Evolutionary conservation across 2,329 filamentous ascomycete species (phyloP).

Genomic region (Orbilia blumenaviensis): DNA sequence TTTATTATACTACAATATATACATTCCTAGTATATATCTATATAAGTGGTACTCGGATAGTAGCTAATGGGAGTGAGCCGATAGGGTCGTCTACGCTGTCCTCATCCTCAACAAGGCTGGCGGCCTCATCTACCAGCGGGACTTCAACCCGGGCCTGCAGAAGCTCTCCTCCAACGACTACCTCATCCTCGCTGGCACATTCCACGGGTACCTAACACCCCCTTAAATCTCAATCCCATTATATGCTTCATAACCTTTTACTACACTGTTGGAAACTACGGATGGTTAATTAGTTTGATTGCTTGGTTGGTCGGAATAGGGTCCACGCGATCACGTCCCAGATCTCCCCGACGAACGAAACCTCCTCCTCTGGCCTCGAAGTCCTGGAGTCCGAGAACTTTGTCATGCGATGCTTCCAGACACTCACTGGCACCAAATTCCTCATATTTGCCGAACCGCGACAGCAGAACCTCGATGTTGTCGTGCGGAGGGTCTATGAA

Average conservation of each 20-base stretch:
- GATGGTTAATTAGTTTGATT: neutral
- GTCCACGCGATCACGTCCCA: slow-evolving; percentile 75
- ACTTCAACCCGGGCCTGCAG: slow-evolving; percentile 85
- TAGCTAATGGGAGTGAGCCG: neutral
- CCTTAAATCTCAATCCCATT: slow-evolving; percentile 56
- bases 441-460: slow-evolving; percentile 90
- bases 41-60: too few relatives aligned
- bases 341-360: slow-evolving; percentile 56
- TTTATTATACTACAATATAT: too few relatives aligned
- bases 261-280: too few relatives aligned
- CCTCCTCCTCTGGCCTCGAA: slow-evolving; percentile 79
- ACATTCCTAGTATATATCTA: neutral
- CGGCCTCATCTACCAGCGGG: slow-evolving; percentile 93
- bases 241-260: too few relatives aligned
- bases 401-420: slow-evolving; percentile 94
- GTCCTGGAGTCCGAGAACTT: slow-evolving; percentile 94
- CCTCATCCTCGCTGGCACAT: slow-evolving; percentile 93
- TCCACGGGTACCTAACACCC: slow-evolving; percentile 76
- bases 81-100: slow-evolving; percentile 91
- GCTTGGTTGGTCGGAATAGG: neutral
- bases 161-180: slow-evolving; percentile 95
- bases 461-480: slow-evolving; percentile 84
- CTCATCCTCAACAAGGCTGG: slow-evolving; percentile 99
- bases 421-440: slow-evolving; percentile 88
- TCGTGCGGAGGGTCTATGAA: slow-evolving; percentile 88